These are phyloP conservation scores for Ceratocystis eucalypticola DNA, from an alignment of 2,329 filamentous ascomycete genomes.

Conservation along the genomic window DNA sequence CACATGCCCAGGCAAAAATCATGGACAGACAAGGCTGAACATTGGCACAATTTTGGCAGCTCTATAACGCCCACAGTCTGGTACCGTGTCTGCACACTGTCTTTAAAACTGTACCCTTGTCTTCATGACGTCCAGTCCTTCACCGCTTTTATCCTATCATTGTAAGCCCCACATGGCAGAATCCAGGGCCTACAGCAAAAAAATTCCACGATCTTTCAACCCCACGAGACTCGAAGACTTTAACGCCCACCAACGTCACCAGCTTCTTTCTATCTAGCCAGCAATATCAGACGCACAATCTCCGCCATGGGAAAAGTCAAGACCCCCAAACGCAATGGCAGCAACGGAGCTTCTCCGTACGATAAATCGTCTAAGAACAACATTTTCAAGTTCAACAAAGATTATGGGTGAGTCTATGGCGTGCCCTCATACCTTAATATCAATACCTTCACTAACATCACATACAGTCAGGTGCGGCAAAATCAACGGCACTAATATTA, in stretches of 20 bases:
- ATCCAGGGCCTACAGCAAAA: constrained; percentile 15
- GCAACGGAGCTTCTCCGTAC: constrained; percentile 32
- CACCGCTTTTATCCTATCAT: constrained; percentile 18
- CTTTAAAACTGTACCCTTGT: background rate
- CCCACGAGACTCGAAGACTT: background rate
- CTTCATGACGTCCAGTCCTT: background rate
- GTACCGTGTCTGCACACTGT: background rate
- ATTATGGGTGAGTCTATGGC: constrained; percentile 43
- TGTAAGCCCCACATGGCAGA: constrained; percentile 19
- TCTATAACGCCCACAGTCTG: background rate
- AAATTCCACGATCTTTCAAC: constrained; percentile 18
- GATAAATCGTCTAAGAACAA: constrained; percentile 48
- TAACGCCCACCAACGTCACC: background rate
- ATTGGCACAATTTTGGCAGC: background rate
- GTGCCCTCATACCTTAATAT: too few relatives aligned
- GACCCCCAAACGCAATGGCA: constrained; percentile 39
- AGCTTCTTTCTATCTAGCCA: background rate
- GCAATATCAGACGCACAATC: background rate
- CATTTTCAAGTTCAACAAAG: constrained; percentile 94
- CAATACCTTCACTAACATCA: too few relatives aligned
- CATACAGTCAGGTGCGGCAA: constrained; percentile 13
- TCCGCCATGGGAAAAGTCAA: constrained; percentile 40
- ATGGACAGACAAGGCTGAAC: background rate
- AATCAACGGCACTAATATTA: background rate
- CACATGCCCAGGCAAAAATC: background rate